Evolutionary conservation across 2,329 filamentous ascomycete species (phyloP), one percentile per base, ranked within the genome.

Genomic region (Plectosphaerella sp.): DNA sequence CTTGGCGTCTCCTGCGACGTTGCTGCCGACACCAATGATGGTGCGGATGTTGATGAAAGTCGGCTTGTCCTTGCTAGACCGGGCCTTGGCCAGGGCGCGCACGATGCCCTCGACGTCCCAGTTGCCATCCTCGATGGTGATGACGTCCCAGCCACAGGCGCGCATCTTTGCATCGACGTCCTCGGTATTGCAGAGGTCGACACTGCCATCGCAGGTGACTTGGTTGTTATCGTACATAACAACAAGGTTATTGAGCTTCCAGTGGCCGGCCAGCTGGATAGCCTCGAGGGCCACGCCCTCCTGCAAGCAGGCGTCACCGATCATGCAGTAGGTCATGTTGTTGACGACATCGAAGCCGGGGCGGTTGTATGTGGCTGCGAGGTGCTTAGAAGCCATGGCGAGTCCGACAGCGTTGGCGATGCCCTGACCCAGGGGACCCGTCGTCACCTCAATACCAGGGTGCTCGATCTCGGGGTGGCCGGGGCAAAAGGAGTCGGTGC

Each of bases 181-280:
- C 57, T 83, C 79, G 1, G 70, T 77, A 54, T 78, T 79, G 2
- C 72, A 65, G 72, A 42, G 79, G 49, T 80, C 76, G 0, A 81
- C 72, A 0, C 72, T 72, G 1, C 79, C 79, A 51, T 82, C 79
- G 52, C 78, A 82, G 5, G 78, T 81, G 35, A 83, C 70, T 53
- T 78, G 73, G 60, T 83, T 82, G 60, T 83, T 82, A 58, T 83
- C 79, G 54, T 82, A 82, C 18, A 82, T 74, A 14, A 82, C 60
- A 0, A 71, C 74, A 15, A 83, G 62, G 60, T 82, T 82, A 58
- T 79, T 73, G 3, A 83, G 64, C 47, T 67, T 69, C 55, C 73
- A 65, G 58, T 78, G 77, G 1, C 78, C 78, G 14, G 78, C 79
- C 14, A 80, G 67, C 0, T 74, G 76, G 41, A 83, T 74, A 0